Evolutionary conservation across 2,329 filamentous ascomycete genomes (phyloP), one percentile per base, ranked within the genome.

Genomic region (Hypoxylon sp.): DNA sequence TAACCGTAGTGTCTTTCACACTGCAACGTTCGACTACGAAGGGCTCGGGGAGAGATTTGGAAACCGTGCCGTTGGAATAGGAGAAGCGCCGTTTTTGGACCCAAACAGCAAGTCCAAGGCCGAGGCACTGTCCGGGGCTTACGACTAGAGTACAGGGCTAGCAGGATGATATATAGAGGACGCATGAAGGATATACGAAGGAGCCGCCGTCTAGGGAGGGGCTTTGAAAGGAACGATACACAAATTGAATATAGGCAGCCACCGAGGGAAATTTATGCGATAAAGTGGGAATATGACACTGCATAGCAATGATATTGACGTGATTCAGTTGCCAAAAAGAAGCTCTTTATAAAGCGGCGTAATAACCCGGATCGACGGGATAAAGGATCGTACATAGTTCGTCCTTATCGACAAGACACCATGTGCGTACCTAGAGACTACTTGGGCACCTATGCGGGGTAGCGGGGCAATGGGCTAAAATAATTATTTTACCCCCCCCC

Each of bases 1-100:
- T 70, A 90, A 90, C 67, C 79, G 88, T 6, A 85, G 84, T 59
- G 84, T 81, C 0, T 89, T 86, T 77, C 88, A 90, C 71, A 85
- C 83, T 10, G 87, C 87, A 0, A 90, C 87, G 0, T 87, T 85
- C 63, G 88, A 90, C 69, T 89, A 88, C 49, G 83, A 83, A 13
- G 82, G 81, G 1, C 80, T 84, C 30, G 87, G 86, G 0, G 81
- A 84, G 27, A 79, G 88, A 53, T 81, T 82, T 55, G 83, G 86
- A 27, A 82, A 88, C 74, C 75, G 88, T 20, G 82, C 85, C 0
- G 87, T 90, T 6, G 85, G 83, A 6, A 81, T 89, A 5, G 88
- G 84, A 11, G 88, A 85, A 81, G 82, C 77, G 72, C 88, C 85
- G 1, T 89, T 85, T 69, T 75, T 87, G 3, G 86, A 89, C 68